Evolutionary conservation across 2,329 filamentous ascomycete genomes (phyloP).

Genomic region (Stagonosporopsis chrysanthemi): DNA sequence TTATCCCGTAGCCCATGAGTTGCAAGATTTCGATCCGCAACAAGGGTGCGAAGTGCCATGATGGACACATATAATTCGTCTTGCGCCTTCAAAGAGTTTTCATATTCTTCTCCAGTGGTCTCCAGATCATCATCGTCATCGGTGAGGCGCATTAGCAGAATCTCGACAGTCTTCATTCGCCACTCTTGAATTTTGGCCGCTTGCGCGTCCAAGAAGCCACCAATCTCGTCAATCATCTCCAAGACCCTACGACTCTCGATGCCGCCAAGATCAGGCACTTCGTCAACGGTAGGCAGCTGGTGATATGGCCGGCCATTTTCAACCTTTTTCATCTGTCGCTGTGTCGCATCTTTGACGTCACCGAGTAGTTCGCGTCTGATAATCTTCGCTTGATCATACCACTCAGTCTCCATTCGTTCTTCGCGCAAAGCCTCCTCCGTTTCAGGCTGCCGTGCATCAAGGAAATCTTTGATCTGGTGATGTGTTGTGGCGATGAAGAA

Average conservation of each 20-base stretch:
- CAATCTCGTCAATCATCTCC: constrained; percentile 71
- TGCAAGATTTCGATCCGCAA: constrained; percentile 79
- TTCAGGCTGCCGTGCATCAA: constrained; percentile 66
- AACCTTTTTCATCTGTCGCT: constrained; percentile 68
- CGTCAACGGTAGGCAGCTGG: constrained; percentile 54
- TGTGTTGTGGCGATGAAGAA: constrained; percentile 87
- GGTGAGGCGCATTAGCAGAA: constrained; percentile 77
- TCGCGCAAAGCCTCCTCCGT: constrained; percentile 71
- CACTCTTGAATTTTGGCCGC: constrained; percentile 74
- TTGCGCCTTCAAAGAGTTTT: constrained; percentile 84
- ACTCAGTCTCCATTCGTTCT: constrained; percentile 73
- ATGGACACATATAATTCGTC: constrained; percentile 90
- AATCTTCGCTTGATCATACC: constrained; percentile 79
- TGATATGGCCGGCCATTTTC: constrained; percentile 28
- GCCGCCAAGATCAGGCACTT: constrained; percentile 67
- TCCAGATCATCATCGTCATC: constrained; percentile 83
- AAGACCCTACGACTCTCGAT: constrained; percentile 75
- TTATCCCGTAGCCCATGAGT: constrained; percentile 80
- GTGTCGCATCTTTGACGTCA: constrained; percentile 65
- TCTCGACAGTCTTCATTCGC: constrained; percentile 74
- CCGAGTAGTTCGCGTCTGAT: constrained; percentile 80
- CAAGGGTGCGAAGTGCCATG: constrained; percentile 74
- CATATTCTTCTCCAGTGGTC: constrained; percentile 87
- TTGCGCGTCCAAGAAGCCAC: constrained; percentile 73
- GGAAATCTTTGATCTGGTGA: constrained; percentile 81